phyloP scores from a whole-genome alignment of 2,329 filamentous ascomycete species.

The Cladophialophora psammophila region DNA sequence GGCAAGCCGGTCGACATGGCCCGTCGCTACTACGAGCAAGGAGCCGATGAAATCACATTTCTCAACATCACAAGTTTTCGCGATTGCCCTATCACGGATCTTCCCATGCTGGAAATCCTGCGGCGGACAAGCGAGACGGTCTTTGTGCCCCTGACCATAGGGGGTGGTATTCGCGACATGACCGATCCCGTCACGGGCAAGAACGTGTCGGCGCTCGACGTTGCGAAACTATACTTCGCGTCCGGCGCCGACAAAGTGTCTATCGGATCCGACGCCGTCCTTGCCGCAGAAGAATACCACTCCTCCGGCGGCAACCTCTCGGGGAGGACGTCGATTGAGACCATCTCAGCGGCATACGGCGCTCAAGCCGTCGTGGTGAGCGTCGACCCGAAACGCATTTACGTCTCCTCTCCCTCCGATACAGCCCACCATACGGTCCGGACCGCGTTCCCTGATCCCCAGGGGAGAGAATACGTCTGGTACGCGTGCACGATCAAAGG shows the following conservation, averaged over 20 bases:
- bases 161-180: constrained; percentile 93
- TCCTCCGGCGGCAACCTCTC: constrained; percentile 70
- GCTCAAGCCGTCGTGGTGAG: constrained; percentile 97
- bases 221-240: constrained; percentile 97
- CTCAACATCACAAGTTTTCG: constrained; percentile 98
- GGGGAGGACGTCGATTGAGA: constrained; percentile 91
- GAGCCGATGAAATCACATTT: constrained; percentile 96
- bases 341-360: constrained; percentile 91
- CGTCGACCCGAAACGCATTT: constrained; percentile 91
- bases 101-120: constrained; percentile 95
- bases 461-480: constrained; percentile 85
- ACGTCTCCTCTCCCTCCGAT: constrained; percentile 71
- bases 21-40: constrained; percentile 91
- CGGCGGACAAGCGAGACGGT: constrained; percentile 86
- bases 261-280: constrained; percentile 93
- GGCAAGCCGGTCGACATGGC: constrained; percentile 98
- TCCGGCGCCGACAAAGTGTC: constrained; percentile 97
- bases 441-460: constrained; percentile 72
- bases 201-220: constrained; percentile 85
- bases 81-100: constrained; percentile 88
- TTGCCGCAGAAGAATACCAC: constrained; percentile 91
- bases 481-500: constrained; percentile 98
- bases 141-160: constrained; percentile 94
- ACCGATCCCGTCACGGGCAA: constrained; percentile 82
- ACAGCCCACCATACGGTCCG: constrained; percentile 76